These are phyloP conservation scores for Neoarthrinium moseri DNA, from an alignment of 2,329 filamentous ascomycete species.

Conservation along the genomic window DNA sequence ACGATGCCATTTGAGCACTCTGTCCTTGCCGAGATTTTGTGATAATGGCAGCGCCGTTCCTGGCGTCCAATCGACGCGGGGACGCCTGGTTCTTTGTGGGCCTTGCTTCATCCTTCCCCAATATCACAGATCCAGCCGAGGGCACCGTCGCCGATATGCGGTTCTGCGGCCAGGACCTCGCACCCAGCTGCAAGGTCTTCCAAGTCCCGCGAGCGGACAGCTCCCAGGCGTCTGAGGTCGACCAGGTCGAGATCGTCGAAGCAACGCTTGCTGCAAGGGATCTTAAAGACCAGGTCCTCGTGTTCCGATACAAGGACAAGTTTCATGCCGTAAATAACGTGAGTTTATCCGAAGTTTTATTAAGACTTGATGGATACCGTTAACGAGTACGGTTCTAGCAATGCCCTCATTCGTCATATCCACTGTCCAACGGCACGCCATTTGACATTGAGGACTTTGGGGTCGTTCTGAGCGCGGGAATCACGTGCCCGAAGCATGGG, in stretches of 20 bases:
- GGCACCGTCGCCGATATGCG: constrained; percentile 35
- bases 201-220: constrained; percentile 40
- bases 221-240: constrained; percentile 33
- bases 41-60: background rate
- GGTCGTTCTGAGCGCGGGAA: constrained; percentile 57
- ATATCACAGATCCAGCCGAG: constrained; percentile 40
- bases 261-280: constrained; percentile 17
- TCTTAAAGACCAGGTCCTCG: constrained; percentile 59
- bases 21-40: too few relatives aligned
- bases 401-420: constrained; percentile 68
- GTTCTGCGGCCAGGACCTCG: constrained; percentile 36
- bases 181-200: constrained; percentile 60
- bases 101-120: constrained; percentile 52
- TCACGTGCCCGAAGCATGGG: constrained; percentile 67
- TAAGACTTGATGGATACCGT: too few relatives aligned
- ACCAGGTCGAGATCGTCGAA: constrained; percentile 30
- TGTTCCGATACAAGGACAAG: constrained; percentile 62
- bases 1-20: too few relatives aligned
- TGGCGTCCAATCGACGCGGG: constrained; percentile 6
- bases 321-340: constrained; percentile 71
- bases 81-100: constrained; percentile 54
- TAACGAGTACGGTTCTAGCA: constrained; percentile 47
- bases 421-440: constrained; percentile 59
- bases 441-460: constrained; percentile 77
- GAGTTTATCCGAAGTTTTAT: constrained; percentile 31